These are phyloP conservation scores for Elsinoe necatrix DNA, from an alignment of 2,329 filamentous ascomycete species.

Conservation along the genomic window DNA sequence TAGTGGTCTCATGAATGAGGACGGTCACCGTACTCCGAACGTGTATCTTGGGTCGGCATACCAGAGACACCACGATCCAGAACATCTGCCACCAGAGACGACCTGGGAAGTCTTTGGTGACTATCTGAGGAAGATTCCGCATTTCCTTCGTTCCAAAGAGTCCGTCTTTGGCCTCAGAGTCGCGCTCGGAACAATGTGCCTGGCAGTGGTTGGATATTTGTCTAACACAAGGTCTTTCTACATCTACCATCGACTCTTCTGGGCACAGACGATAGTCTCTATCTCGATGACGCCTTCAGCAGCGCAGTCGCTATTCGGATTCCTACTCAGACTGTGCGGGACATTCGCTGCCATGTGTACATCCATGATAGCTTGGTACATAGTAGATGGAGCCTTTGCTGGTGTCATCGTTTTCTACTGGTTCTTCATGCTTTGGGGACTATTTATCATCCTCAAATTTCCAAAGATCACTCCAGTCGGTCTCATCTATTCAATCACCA, in stretches of 20 bases:
- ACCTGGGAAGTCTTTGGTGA: constrained; percentile 56
- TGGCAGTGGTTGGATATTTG: constrained; percentile 60
- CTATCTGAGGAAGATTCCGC: constrained; percentile 47
- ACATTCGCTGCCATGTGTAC: constrained; percentile 57
- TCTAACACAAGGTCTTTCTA: constrained; percentile 59
- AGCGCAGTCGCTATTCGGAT: constrained; percentile 63
- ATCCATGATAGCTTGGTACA: constrained; percentile 63
- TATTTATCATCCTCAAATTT: constrained; percentile 61
- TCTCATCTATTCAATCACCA: constrained; percentile 56
- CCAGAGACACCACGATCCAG: constrained; percentile 56
- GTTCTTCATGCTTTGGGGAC: constrained; percentile 54
- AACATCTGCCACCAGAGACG: constrained; percentile 60
- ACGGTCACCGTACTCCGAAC: constrained; percentile 43
- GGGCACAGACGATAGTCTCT: constrained; percentile 66
- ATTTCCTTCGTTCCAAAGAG: constrained; percentile 55
- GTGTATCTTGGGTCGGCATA: constrained; percentile 60
- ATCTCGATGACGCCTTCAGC: constrained; percentile 62
- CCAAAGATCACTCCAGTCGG: constrained; percentile 54
- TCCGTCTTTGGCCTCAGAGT: constrained; percentile 64
- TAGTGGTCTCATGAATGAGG: constrained; percentile 43
- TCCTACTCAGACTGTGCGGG: constrained; percentile 56
- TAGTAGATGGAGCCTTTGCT: constrained; percentile 52
- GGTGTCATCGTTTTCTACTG: constrained; percentile 63
- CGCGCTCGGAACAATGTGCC: constrained; percentile 63
- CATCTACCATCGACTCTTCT: constrained; percentile 59